These are phyloP conservation scores for Spatholobus suberectus DNA, from an alignment of 306 rosid species.

Conservation along the genomic window DNA sequence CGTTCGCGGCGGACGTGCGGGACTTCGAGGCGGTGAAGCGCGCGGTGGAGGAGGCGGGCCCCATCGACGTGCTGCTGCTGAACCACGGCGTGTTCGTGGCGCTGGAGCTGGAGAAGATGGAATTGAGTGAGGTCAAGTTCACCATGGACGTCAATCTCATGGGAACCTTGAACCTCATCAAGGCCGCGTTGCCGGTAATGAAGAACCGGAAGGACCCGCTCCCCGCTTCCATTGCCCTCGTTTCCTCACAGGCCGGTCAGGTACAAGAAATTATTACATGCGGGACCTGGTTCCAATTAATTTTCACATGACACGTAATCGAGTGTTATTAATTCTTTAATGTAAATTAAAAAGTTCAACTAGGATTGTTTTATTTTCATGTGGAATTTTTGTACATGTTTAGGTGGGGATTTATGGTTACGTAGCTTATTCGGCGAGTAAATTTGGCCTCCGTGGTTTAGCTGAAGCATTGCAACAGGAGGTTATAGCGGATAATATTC, in stretches of 20 bases:
- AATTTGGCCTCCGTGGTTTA: constrained; percentile 89
- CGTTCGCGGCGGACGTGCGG: constrained; percentile 77
- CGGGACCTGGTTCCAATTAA: too few species aligned
- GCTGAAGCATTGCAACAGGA: constrained; percentile 96
- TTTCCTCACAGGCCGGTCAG: constrained; percentile 98
- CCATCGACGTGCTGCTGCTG: constrained; percentile 73
- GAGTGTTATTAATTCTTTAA: too few species aligned
- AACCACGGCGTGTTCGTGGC: constrained; percentile 84
- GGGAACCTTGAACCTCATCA: constrained; percentile 78
- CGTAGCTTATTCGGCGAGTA: constrained; percentile 88
- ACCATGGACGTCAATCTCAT: constrained; percentile 83
- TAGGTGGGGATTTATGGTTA: constrained; percentile 95
- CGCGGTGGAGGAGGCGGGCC: constrained; percentile 76
- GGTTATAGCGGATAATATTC: constrained; percentile 76
- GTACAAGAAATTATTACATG: too few species aligned
- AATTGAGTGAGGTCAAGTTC: constrained; percentile 75
- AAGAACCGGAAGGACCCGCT: constrained; percentile 58
- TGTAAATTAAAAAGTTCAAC: too few species aligned
- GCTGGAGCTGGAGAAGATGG: constrained; percentile 76
- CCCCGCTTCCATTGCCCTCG: constrained; percentile 78
- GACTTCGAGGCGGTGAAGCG: constrained; percentile 66
- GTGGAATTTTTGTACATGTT: constrained; percentile 30
- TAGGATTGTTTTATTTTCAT: too few species aligned
- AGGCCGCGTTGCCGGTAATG: constrained; percentile 82
- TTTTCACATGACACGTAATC: too few species aligned